Conservation (phyloP, 192 early-diverging fungal species). For the Backusella macrospora region DNA sequence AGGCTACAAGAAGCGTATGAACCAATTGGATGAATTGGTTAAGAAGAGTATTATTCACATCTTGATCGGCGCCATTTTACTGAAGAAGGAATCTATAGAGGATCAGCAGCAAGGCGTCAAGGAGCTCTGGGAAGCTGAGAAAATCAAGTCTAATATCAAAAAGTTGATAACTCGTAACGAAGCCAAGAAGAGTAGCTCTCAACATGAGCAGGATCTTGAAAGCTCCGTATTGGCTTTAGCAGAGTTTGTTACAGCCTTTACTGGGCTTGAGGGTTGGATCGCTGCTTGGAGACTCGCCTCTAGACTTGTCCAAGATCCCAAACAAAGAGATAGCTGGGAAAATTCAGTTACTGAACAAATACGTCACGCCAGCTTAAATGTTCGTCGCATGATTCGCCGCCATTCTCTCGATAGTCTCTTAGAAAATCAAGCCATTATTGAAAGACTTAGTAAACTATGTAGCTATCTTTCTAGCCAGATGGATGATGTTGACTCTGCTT, state of each 20-base stretch:
- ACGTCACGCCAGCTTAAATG: background rate
- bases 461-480: constrained; percentile 12
- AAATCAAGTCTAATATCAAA: constrained; percentile 16
- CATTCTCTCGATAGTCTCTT: constrained; percentile 24
- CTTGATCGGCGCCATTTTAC: constrained; percentile 27
- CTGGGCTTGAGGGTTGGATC: constrained; percentile 36
- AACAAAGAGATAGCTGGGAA: constrained; percentile 12
- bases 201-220: constrained; percentile 20
- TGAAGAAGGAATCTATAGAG: constrained; percentile 9
- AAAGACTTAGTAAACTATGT: constrained; percentile 27
- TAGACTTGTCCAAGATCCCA: background rate
- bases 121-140: constrained; percentile 33
- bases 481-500: constrained; percentile 21
- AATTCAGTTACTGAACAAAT: background rate
- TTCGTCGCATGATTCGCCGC: constrained; percentile 35
- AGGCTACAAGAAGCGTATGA: constrained; percentile 20
- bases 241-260: constrained; percentile 34
- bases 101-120: constrained; percentile 24
- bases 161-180: background rate
- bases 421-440: constrained; percentile 26
- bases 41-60: constrained; percentile 34
- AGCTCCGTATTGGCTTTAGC: constrained; percentile 24
- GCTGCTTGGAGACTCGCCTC: constrained; percentile 20
- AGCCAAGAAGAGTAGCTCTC: background rate
- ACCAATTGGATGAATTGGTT: constrained; percentile 22